Percentiles rank a stretch among this genome's conserved stretches.
phyloP scores from a whole-genome alignment of 768 basidiomycete species.

The Trametes cubensis region DNA sequence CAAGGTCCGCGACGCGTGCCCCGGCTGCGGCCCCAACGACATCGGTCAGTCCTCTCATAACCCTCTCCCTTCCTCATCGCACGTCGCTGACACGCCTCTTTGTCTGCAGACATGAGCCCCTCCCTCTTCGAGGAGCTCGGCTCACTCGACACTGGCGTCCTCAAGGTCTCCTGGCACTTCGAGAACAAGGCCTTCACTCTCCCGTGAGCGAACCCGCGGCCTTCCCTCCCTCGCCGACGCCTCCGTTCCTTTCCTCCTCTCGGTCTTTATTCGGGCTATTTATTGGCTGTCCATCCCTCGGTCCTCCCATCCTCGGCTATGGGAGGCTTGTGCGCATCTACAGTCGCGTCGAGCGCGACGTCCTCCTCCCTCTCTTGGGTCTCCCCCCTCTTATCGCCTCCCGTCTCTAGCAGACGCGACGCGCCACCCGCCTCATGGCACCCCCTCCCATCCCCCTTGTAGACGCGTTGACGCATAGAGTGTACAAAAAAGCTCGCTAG shows the following conservation, averaged over 20 bases:
- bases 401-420: slow-evolving; percentile 19
- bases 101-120: slow-evolving; percentile 63
- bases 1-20: slow-evolving; percentile 60
- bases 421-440: not conserved
- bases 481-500: slow-evolving; percentile 17
- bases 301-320: slow-evolving; percentile 19
- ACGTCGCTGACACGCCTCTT: slow-evolving; percentile 3
- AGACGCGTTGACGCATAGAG: slow-evolving; percentile 7
- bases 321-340: slow-evolving; percentile 10
- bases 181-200: slow-evolving; percentile 40
- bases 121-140: slow-evolving; percentile 58
- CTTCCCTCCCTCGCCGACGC: not conserved
- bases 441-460: not conserved
- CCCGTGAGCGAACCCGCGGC: slow-evolving; percentile 7
- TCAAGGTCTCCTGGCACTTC: slow-evolving; percentile 65
- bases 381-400: slow-evolving; percentile 1
- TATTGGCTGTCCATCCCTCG: slow-evolving; percentile 12
- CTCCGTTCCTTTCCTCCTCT: not conserved
- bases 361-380: not conserved
- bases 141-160: slow-evolving; percentile 48
- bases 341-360: slow-evolving; percentile 19
- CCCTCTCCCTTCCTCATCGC: not conserved
- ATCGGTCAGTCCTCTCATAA: slow-evolving; percentile 51
- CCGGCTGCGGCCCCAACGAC: slow-evolving; percentile 51
- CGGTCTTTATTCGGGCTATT: slow-evolving; percentile 21